Percentiles rank a stretch among this genome's conserved stretches.
These are phyloP conservation scores for Stachybotrys chartarum DNA, from an alignment of 2,329 filamentous ascomycete genomes.

Conservation along the genomic window DNA sequence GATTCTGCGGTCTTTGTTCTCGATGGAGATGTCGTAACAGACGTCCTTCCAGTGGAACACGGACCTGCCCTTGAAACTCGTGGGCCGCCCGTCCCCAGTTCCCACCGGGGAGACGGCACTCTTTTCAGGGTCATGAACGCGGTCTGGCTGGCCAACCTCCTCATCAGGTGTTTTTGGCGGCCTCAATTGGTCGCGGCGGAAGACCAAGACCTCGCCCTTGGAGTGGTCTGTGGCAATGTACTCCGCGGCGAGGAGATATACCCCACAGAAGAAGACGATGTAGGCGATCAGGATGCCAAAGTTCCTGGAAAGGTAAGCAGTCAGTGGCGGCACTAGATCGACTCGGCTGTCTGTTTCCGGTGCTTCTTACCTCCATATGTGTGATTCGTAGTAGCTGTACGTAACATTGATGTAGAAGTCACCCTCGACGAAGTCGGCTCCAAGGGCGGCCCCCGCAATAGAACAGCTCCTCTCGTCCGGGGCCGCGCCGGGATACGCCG, in stretches of 20 bases:
- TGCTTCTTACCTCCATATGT: slow-evolving; percentile 41
- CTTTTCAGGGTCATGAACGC: background rate
- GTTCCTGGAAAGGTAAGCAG: no score
- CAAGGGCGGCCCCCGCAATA: slow-evolving; percentile 46
- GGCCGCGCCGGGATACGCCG: slow-evolving; percentile 22
- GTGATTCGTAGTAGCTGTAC: slow-evolving; percentile 48
- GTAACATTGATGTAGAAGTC: slow-evolving; percentile 51
- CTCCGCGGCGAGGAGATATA: slow-evolving; percentile 44
- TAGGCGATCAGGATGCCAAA: slow-evolving; percentile 49
- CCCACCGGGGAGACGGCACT: background rate
- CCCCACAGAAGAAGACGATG: slow-evolving; percentile 35
- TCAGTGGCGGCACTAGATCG: no score
- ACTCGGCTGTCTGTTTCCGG: no score
- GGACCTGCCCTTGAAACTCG: background rate
- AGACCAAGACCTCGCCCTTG: slow-evolving; percentile 55
- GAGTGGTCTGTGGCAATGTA: slow-evolving; percentile 41
- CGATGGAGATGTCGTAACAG: slow-evolving; percentile 57
- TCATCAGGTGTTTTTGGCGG: background rate
- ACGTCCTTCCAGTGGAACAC: slow-evolving; percentile 67
- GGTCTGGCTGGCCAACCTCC: background rate
- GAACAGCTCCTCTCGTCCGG: slow-evolving; percentile 44
- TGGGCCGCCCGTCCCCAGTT: background rate
- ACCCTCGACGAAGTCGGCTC: slow-evolving; percentile 47
- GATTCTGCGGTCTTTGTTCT: slow-evolving; percentile 55
- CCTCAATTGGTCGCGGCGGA: slow-evolving; percentile 36